Evolutionary conservation across 2,329 filamentous ascomycete species (phyloP).

Genomic region (Monosporascus sp.): DNA sequence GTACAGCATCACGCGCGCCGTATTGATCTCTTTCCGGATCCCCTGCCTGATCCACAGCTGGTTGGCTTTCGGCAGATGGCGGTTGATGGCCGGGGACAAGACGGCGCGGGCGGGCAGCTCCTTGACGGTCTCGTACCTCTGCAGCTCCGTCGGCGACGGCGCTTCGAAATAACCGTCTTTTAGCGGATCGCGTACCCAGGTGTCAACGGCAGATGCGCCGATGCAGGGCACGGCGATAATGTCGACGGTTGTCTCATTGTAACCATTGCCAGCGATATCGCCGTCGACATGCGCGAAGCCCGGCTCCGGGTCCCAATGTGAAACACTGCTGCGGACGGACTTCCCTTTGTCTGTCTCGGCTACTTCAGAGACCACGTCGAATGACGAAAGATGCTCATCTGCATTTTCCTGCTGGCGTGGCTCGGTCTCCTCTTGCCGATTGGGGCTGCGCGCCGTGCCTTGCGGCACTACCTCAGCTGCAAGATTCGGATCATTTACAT

Average conservation of each 20-base stretch:
- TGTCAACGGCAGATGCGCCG: conserved; percentile 46
- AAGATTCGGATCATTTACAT: background rate
- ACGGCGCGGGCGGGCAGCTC: conserved; percentile 26
- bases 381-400: background rate
- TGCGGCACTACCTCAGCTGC: conserved; percentile 6
- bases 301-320: conserved; percentile 28
- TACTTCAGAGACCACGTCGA: background rate
- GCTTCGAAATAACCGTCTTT: conserved; percentile 41
- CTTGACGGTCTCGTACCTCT: conserved; percentile 23
- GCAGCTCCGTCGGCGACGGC: conserved; percentile 18
- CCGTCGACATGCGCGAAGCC: conserved; percentile 39
- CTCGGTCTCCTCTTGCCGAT: background rate
- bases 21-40: conserved; percentile 41
- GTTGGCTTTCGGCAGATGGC: conserved; percentile 24
- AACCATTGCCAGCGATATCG: conserved; percentile 35
- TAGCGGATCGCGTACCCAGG: conserved; percentile 47
- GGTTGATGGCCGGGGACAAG: conserved; percentile 27
- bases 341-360: conserved; percentile 8
- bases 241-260: conserved; percentile 51
- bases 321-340: conserved; percentile 19
- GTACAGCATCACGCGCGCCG: conserved; percentile 47
- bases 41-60: conserved; percentile 50
- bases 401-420: background rate
- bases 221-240: conserved; percentile 50
- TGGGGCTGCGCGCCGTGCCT: background rate